Evolutionary conservation across 495 filamentous ascomycete species (phyloP), one percentile per base, ranked within the genome.

Genomic region (Penicillium chermesinum): DNA sequence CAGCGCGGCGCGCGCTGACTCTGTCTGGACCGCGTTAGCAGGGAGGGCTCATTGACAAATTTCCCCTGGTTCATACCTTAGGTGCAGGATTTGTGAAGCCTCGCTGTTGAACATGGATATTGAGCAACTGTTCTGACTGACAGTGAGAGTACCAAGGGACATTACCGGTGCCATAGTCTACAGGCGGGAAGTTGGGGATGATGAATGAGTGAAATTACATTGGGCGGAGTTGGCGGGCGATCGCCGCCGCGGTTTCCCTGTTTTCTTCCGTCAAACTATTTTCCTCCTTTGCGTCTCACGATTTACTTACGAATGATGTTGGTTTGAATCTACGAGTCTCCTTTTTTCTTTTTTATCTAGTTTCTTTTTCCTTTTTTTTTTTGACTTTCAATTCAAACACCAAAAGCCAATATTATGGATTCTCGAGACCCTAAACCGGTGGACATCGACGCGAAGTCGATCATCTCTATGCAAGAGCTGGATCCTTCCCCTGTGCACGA

Each of bases 1-100:
- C n/a, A 86, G 75, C 4, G 91, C 91, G 57, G 89, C 88, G 30
- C 88, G 83, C 1, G 91, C 91, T 30, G 85, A 88, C 51, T 90
- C 84, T 2, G 91, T 96, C 70, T 91, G 68, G 34, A 7, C 21
- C n/a, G 13, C 16, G 16, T 44, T 48, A 33, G 35, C 38, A 18
- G 25, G 13, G 6, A n/a, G n/a, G n/a, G n/a, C n/a, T 22, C 30
- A 44, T 43, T 8, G 18, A 4, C 7, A 20, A 8, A 7, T 4
- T 3, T 39, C 15, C 9, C 27, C 27, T 35, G 9, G 20, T 20
- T 13, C 25, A 44, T 39, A 76, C 74, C 64, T 75, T 77, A 0
- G 75, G 73, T 34, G 75, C 65, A 20, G 75, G 75, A 45, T 77
- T 77, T n/a, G 71, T 76, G 38, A 70, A 72, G 20, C 67, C 69